Conservation (phyloP, 768 basidiomycete species). For the Tephrocybe sp. region DNA sequence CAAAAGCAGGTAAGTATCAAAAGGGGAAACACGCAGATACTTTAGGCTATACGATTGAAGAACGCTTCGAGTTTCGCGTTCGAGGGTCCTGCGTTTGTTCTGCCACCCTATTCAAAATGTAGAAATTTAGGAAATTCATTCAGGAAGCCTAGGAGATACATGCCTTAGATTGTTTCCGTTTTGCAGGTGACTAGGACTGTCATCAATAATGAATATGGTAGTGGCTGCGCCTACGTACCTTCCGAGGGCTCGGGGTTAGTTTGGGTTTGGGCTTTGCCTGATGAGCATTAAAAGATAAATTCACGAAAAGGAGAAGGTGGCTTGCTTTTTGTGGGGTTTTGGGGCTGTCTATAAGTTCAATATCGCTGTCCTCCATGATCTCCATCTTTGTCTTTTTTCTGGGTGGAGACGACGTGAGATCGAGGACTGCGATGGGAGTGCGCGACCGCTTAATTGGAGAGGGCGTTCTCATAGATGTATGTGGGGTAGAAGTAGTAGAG, state of each 20-base stretch:
- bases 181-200: background rate
- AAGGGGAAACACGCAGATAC: too few species aligned
- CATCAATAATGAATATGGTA: background rate
- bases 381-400: conserved; percentile 1
- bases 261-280: background rate
- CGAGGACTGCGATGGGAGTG: background rate
- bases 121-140: too few species aligned
- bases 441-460: conserved; percentile 6
- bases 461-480: background rate
- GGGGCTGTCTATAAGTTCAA: background rate
- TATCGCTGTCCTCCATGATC: background rate
- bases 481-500: background rate
- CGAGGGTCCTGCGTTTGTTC: background rate
- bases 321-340: conserved; percentile 1
- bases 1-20: too few species aligned
- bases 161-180: conserved; percentile 1
- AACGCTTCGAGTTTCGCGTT: conserved; percentile 8
- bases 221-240: conserved; percentile 1
- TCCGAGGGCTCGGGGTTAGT: background rate
- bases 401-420: background rate
- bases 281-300: background rate
- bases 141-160: too few species aligned
- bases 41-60: too few species aligned
- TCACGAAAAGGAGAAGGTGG: background rate
- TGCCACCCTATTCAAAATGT: too few species aligned